These are phyloP conservation scores for Stachybotrys elegans DNA, from an alignment of 2,329 filamentous ascomycete genomes.

Conservation along the genomic window DNA sequence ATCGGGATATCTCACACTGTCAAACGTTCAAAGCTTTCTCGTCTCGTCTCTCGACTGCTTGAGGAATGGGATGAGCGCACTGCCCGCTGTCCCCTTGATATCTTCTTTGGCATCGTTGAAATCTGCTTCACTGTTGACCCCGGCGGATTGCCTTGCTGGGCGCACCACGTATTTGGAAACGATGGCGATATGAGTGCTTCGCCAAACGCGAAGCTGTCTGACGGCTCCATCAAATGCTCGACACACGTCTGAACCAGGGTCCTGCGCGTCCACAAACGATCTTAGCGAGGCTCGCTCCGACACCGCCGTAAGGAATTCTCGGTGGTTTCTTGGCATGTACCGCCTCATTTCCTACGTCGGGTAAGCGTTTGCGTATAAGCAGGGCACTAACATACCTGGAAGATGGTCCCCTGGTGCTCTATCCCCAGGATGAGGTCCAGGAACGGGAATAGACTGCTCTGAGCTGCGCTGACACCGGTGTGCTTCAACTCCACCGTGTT, in stretches of 20 bases:
- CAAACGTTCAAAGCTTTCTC: too few relatives aligned
- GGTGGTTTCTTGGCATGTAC: constrained; percentile 13
- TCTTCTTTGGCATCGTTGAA: constrained; percentile 3
- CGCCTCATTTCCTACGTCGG: constrained; percentile 5
- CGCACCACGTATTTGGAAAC: constrained; percentile 14
- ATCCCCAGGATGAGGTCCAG: constrained; percentile 10
- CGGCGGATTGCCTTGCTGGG: constrained; percentile 3
- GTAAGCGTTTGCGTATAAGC: not conserved
- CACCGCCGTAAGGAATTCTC: constrained; percentile 9
- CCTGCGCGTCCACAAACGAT: constrained; percentile 6
- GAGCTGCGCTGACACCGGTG: constrained; percentile 13
- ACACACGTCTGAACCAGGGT: constrained; percentile 1
- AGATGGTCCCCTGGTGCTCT: constrained; percentile 9
- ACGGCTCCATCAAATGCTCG: not conserved
- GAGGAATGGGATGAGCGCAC: constrained; percentile 11
- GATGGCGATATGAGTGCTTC: constrained; percentile 13
- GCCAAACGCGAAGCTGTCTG: constrained; percentile 9
- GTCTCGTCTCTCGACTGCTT: not conserved
- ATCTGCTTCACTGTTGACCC: not conserved
- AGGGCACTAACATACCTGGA: constrained; percentile 6
- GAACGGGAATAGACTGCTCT: constrained; percentile 14
- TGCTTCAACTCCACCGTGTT: constrained; percentile 6
- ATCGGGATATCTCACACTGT: too few relatives aligned
- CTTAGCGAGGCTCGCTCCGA: constrained; percentile 8
- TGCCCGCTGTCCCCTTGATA: constrained; percentile 9